A percentile compares a stretch with the other conserved stretches of the same genome.
Conservation (phyloP, 2,329 filamentous ascomycete genomes). For the Fusarium multiceps region DNA sequence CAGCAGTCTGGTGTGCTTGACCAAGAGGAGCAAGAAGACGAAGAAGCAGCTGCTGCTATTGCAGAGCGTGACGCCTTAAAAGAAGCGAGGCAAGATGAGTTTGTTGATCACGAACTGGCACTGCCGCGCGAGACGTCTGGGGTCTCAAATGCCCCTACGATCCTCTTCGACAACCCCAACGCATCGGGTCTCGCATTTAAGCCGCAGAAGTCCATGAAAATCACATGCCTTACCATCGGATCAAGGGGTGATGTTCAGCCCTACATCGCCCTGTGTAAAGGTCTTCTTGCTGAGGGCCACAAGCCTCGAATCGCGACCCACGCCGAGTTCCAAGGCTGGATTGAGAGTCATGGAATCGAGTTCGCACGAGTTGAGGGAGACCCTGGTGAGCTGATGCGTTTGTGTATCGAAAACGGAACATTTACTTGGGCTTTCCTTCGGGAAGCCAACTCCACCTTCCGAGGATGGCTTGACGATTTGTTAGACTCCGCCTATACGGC, state of each 20-base stretch:
- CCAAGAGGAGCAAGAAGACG: slow-evolving; percentile 75
- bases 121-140: slow-evolving; percentile 60
- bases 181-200: slow-evolving; percentile 94
- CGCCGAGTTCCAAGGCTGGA: slow-evolving; percentile 87
- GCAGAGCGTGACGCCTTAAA: slow-evolving; percentile 85
- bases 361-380: slow-evolving; percentile 91
- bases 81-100: slow-evolving; percentile 72
- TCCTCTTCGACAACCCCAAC: slow-evolving; percentile 89
- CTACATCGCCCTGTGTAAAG: slow-evolving; percentile 96
- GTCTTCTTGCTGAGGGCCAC: slow-evolving; percentile 88
- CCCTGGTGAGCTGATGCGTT: slow-evolving; percentile 91
- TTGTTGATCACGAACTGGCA: slow-evolving; percentile 62
- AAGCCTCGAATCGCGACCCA: slow-evolving; percentile 90
- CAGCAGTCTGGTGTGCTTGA: slow-evolving; percentile 75
- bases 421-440: slow-evolving; percentile 92
- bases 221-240: slow-evolving; percentile 96
- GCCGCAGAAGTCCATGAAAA: slow-evolving; percentile 78
- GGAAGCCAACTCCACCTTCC: slow-evolving; percentile 88
- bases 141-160: slow-evolving; percentile 72
- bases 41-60: slow-evolving; percentile 79
- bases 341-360: slow-evolving; percentile 92
- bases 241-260: slow-evolving; percentile 96
- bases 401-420: slow-evolving; percentile 97
- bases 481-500: slow-evolving; percentile 83
- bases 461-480: slow-evolving; percentile 93